Evolutionary conservation across 2,329 filamentous ascomycete genomes (phyloP), one percentile per base, ranked within the genome.

Genomic region (Xylaria sp.): DNA sequence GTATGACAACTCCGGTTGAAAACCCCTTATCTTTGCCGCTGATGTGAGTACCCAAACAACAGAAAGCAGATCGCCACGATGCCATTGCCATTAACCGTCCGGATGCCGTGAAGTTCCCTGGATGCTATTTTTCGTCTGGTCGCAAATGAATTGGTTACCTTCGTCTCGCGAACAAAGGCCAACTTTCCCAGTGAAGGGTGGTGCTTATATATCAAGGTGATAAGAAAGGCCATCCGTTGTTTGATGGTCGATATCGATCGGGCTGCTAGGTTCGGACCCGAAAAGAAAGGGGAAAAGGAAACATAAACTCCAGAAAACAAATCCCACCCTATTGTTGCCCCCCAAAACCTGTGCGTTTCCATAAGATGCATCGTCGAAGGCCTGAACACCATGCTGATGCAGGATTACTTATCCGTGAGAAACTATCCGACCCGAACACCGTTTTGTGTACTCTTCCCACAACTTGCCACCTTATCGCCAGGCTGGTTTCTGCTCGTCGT

Each of bases 311-410:
- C 69, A 53, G 60, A 69, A 70, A 70, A 66, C 36, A 60, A 60
- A 64, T 20, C 67, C 67, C 68, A 69, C 66, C 65, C 45, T 58
- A 28, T 63, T 69, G 63, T 48, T 57, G 60, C 61, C 60, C 52
- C 63, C 59, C 6, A 69, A 59, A 66, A 70, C 65, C 68, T 63
- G 56, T 70, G 67, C 72, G 71, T 74, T 74, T 76, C 73, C 75
- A 65, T 73, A 58, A 65, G 65, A 71, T 68, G 68, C 70, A 71
- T 75, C 73, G 71, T 75, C 72, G 73, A 77, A 75, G 75, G 75
- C 74, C 75, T 72, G 72, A 78, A 78, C 76, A 78, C 77, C 74
- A 75, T 78, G 77, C 77, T 77, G 73, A 78, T 78, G 77, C 76
- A 75, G 76, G 73, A 76, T 75, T 77, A 74, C 74, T 74, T 70